These are phyloP conservation scores for Nakaseomyces delphensis DNA, from an alignment of 1,139 yeast genomes.

Conservation along the genomic window DNA sequence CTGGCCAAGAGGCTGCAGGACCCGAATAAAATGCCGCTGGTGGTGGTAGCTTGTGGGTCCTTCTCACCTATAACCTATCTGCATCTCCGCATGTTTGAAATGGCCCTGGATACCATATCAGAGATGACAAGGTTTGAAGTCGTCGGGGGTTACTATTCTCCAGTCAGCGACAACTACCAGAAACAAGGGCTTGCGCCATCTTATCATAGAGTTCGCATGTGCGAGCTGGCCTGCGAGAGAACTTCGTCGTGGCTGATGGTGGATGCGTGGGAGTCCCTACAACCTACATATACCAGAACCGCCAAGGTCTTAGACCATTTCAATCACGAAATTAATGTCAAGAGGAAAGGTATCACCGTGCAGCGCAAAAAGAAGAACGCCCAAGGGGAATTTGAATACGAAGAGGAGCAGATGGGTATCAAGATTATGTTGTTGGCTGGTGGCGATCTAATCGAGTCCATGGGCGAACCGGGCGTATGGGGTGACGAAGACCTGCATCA, in stretches of 20 bases:
- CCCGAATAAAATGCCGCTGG: slow-evolving; percentile 76
- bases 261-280: slow-evolving; percentile 97
- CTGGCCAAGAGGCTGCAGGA: slow-evolving; percentile 64
- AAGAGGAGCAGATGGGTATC: slow-evolving; percentile 61
- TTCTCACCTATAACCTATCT: slow-evolving; percentile 92
- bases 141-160: slow-evolving; percentile 95
- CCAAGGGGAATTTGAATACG: not conserved
- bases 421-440: slow-evolving; percentile 96
- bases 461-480: slow-evolving; percentile 99
- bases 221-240: slow-evolving; percentile 95
- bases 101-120: slow-evolving; percentile 91
- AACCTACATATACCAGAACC: slow-evolving; percentile 83
- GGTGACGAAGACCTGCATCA: slow-evolving; percentile 93
- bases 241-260: slow-evolving; percentile 98
- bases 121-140: slow-evolving; percentile 93
- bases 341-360: slow-evolving; percentile 65
- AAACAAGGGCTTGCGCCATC: slow-evolving; percentile 90
- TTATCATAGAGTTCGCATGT: slow-evolving; percentile 88
- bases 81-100: slow-evolving; percentile 94
- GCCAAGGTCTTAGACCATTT: slow-evolving; percentile 95
- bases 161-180: slow-evolving; percentile 88
- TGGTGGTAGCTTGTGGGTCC: slow-evolving; percentile 94
- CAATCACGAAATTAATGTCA: slow-evolving; percentile 86
- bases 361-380: slow-evolving; percentile 1
- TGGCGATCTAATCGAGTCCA: slow-evolving; percentile 91